Conservation (phyloP, 768 basidiomycete genomes). For the Jaapia argillacea region DNA sequence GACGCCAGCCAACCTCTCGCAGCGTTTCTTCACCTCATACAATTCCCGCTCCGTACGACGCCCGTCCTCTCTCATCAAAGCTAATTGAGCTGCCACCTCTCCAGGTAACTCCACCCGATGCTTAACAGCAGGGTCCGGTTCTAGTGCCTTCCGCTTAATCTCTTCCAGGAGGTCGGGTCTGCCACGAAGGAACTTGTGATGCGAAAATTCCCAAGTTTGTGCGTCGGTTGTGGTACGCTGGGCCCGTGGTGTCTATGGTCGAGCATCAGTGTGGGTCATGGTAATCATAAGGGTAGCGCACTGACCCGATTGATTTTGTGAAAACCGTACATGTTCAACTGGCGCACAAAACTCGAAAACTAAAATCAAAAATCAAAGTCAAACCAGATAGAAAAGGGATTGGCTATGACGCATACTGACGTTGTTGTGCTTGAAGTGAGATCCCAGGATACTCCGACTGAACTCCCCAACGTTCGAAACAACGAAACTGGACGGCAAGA, state of each 20-base stretch:
- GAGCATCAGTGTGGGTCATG: constrained; percentile 1
- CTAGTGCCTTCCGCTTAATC: constrained; percentile 79
- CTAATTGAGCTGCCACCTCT: constrained; percentile 61
- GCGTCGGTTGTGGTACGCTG: constrained; percentile 73
- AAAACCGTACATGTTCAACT: constrained; percentile 95
- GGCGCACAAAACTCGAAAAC: constrained; percentile 92
- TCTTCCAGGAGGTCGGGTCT: constrained; percentile 75
- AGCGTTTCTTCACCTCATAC: constrained; percentile 43
- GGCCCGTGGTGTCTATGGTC: constrained; percentile 62
- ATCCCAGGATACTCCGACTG: constrained; percentile 73
- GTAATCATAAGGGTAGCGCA: constrained; percentile 7
- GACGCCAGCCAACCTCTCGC: constrained; percentile 49
- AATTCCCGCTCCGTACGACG: constrained; percentile 45
- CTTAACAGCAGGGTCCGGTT: constrained; percentile 63
- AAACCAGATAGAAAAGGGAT: constrained; percentile 6
- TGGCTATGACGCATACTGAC: constrained; percentile 29
- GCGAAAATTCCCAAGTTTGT: constrained; percentile 86
- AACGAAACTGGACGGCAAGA: constrained; percentile 44
- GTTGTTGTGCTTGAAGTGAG: constrained; percentile 88
- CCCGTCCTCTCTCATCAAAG: constrained; percentile 66
- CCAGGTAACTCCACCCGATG: constrained; percentile 75
- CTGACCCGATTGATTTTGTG: constrained; percentile 85
- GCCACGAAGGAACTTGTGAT: constrained; percentile 76
- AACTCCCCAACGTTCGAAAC: constrained; percentile 84
- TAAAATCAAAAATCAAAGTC: constrained; percentile 19